phyloP scores from a whole-genome alignment of 1,139 yeast genomes.

The Fermentozyma sake region DNA sequence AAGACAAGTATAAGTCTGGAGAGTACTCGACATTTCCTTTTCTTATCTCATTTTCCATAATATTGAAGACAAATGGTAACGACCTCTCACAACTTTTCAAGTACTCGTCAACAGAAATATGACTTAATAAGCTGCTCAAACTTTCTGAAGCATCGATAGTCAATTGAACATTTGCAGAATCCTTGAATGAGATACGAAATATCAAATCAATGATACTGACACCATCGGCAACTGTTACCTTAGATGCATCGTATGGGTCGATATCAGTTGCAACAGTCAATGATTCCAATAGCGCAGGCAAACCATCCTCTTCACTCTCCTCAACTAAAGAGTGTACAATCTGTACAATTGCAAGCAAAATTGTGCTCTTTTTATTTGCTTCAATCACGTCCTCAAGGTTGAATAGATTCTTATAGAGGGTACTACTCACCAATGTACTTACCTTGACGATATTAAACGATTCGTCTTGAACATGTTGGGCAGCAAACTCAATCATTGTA shows the following conservation, averaged over 20 bases:
- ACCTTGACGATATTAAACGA: constrained; percentile 33
- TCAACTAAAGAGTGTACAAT: constrained; percentile 40
- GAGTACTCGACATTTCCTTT: constrained; percentile 35
- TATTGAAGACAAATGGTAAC: constrained; percentile 45
- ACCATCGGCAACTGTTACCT: constrained; percentile 16
- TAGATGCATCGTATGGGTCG: constrained; percentile 31
- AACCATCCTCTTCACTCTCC: constrained; percentile 78
- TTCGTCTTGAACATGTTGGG: constrained; percentile 14
- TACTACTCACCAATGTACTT: constrained; percentile 49
- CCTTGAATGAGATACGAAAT: constrained; percentile 63
- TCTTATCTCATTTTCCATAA: constrained; percentile 22
- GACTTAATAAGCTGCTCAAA: constrained; percentile 52
- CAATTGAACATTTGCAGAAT: constrained; percentile 70
- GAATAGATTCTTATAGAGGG: constrained; percentile 49
- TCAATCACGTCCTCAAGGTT: constrained; percentile 23
- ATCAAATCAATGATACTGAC: constrained; percentile 46
- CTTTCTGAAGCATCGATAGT: constrained; percentile 60
- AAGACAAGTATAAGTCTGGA: constrained; percentile 58
- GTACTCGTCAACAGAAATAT: constrained; percentile 43
- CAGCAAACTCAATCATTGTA: constrained; percentile 27
- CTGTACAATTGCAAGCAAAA: constrained; percentile 27
- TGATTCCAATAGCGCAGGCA: constrained; percentile 71
- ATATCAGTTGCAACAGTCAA: constrained; percentile 52
- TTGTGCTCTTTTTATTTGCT: constrained; percentile 10
- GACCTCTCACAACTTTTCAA: constrained; percentile 46